These are phyloP conservation scores for Tritrichomonas musculus DNA, from an alignment of 208 protist species.

Conservation along the genomic window DNA sequence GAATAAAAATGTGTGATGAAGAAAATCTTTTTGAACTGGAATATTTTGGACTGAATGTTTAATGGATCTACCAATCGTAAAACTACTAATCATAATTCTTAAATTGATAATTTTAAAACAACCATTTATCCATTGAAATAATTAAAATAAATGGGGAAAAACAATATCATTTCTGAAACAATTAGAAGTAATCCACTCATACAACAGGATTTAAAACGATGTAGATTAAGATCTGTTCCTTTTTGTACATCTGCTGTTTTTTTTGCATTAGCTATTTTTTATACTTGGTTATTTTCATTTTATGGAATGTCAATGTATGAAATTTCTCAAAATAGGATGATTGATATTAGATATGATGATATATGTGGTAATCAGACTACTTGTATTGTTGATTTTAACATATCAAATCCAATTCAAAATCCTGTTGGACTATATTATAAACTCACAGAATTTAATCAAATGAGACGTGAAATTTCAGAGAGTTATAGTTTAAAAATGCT, in stretches of 20 bases:
- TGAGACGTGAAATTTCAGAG: background rate
- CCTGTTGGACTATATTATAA: background rate
- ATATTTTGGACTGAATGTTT: no score
- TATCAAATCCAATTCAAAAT: background rate
- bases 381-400: background rate
- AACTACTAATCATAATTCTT: no score
- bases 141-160: background rate
- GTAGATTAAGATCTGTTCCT: background rate
- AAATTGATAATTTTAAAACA: no score
- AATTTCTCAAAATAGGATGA: background rate
- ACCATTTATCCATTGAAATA: no score
- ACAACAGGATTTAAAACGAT: background rate
- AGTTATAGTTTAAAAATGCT: background rate
- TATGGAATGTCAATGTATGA: background rate
- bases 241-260: background rate
- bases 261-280: background rate
- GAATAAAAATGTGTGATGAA: no score
- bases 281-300: background rate
- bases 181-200: background rate
- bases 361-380: background rate
- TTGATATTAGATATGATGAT: background rate
- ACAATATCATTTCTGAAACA: background rate
- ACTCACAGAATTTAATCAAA: background rate
- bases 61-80: no score
- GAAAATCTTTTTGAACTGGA: no score